Percentiles rank a stretch among this genome's conserved stretches.
phyloP scores from a whole-genome alignment of 208 protist species.

The Kentomonas sorsogonicus region DNA sequence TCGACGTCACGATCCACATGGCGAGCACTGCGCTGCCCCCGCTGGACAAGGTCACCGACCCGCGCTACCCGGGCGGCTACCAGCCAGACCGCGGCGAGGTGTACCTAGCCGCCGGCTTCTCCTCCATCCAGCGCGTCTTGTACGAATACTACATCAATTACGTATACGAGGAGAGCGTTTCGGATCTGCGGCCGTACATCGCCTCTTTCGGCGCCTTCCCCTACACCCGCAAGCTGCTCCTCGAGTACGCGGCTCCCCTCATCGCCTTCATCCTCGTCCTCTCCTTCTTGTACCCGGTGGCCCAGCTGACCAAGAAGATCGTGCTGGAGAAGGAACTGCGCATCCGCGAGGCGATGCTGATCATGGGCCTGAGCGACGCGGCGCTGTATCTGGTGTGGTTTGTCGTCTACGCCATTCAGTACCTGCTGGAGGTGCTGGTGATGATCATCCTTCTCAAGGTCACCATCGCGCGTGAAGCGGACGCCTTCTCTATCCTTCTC shows the following conservation, averaged over 20 bases:
- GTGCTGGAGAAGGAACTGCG: slow-evolving; percentile 72
- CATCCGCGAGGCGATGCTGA: slow-evolving; percentile 65
- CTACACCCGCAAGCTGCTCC: neutral
- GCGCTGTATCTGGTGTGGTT: slow-evolving; percentile 42
- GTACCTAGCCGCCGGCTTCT: slow-evolving; percentile 49
- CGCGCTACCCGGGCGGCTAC: slow-evolving; percentile 32
- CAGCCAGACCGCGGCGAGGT: slow-evolving; percentile 25
- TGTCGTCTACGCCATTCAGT: slow-evolving; percentile 22
- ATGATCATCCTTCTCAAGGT: slow-evolving; percentile 24
- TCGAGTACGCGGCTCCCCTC: slow-evolving; percentile 2
- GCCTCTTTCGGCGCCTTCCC: slow-evolving; percentile 18
- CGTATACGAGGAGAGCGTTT: no score
- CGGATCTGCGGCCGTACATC: slow-evolving; percentile 25
- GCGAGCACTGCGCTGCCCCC: slow-evolving; percentile 31
- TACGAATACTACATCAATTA: slow-evolving; percentile 37
- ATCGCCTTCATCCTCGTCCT: slow-evolving; percentile 47
- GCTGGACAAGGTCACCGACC: slow-evolving; percentile 16
- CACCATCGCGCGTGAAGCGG: slow-evolving; percentile 3
- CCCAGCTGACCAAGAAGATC: slow-evolving; percentile 36
- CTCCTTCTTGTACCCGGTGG: slow-evolving; percentile 61
- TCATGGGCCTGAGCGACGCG: slow-evolving; percentile 63
- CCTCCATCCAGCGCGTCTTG: slow-evolving; percentile 28
- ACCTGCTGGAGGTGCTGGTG: no score
- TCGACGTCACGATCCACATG: slow-evolving; percentile 44
- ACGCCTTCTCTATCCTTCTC: no score